Evolutionary conservation across 495 filamentous ascomycete species (phyloP).

Genomic region (Tuber melanosporum): DNA sequence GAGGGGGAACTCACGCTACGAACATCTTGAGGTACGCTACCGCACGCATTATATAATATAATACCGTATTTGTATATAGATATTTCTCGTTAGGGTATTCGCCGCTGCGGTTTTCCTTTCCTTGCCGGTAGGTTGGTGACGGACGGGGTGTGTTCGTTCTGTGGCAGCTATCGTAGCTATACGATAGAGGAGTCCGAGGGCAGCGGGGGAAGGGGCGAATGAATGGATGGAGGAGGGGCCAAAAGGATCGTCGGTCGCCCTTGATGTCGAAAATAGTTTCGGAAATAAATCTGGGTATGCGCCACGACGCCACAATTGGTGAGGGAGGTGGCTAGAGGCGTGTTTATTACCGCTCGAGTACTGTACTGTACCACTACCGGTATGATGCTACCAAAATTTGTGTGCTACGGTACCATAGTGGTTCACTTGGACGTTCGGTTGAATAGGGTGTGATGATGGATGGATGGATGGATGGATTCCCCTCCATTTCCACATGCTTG

Average conservation of each 20-base stretch:
- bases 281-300: not conserved
- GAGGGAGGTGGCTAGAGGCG: not conserved
- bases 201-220: not conserved
- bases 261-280: not conserved
- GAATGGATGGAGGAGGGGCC: not conserved
- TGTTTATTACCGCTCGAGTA: not conserved
- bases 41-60: constrained; percentile 33
- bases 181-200: not conserved
- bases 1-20: constrained; percentile 55
- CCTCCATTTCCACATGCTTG: not conserved
- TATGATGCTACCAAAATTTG: not conserved
- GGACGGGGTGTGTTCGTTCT: not conserved
- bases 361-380: no score
- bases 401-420: not conserved
- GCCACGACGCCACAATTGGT: not conserved
- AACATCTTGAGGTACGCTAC: constrained; percentile 49
- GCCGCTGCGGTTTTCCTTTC: not conserved
- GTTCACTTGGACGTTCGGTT: not conserved
- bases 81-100: not conserved
- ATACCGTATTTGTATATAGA: no score
- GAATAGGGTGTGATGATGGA: not conserved
- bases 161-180: not conserved
- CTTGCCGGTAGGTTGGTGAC: not conserved
- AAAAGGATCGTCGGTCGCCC: not conserved
- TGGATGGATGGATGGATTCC: not conserved